Base-by-base conservation (phyloP, 306 rosid genomes). In the Inga oerstediana region DNA sequence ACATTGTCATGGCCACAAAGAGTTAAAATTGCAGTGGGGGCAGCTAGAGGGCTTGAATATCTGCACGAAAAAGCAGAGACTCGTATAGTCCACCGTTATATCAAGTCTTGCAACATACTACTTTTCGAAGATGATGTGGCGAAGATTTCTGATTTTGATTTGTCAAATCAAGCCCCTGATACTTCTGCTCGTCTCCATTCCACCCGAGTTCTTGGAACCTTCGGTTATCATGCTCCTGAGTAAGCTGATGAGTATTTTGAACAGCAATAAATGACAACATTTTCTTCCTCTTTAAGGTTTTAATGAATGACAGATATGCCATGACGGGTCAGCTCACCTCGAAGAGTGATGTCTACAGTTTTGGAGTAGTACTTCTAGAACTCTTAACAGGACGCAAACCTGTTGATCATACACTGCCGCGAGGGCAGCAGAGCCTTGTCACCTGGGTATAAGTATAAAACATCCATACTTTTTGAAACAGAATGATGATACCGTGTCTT, bases 191-290 rank as follows among this genome's bases (percentile, higher is more conserved):
- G 92, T 15, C 90, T 89, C 79, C 92, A 89, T 79, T 89, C 92
- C 19, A 89, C 92, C 64, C 92, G 92, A 74, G 92, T 89, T 71
- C 92, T 89, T 52, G 92, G 92, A 69, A 87, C 92, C 44, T 89
- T 89, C 76, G 92, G 92, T 70, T 89, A 89, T 62, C 85, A 89
- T 89, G 92, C 92, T 66, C 92, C 92, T 16, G 92, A 89, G 90
- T 89, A 79, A 81, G 90, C 48, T 39, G 46, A 34, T 16, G 43
- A 39, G 7, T 35, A 22, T 19, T 68, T 68, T 11, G 27, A 35
- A 17, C 43, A 7, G 44, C 22, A 43, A 2, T 11, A 71, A 43
- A n/a, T 71, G 3, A 22, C 75, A n/a, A 44, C 20, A 71, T 71
- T 44, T 44, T 43, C 75, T 71, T 71, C 52, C 35, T 41, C 6